Percentiles rank a stretch among this genome's conserved stretches.
Evolutionary conservation across 2,329 filamentous ascomycete species (phyloP).

Genomic region (Sclerotinia trifoliorum): DNA sequence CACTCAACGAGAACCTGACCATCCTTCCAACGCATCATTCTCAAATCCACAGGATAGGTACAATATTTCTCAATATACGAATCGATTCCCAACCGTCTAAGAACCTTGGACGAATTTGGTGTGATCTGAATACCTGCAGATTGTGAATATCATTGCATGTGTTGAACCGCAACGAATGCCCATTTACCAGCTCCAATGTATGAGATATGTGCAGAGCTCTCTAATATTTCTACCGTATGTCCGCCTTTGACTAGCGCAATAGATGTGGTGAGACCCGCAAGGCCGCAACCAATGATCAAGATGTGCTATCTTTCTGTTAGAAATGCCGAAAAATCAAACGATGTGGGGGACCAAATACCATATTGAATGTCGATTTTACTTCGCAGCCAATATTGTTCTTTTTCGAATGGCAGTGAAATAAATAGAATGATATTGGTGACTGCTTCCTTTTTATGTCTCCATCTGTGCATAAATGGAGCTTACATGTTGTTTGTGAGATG

Average conservation of each 20-base stretch:
- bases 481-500: neutral
- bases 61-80: constrained; percentile 28
- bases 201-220: neutral
- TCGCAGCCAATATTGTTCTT: neutral
- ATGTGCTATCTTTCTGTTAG: constrained; percentile 25
- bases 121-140: constrained; percentile 3
- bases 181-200: constrained; percentile 10
- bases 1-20: constrained; percentile 27
- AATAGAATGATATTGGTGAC: neutral
- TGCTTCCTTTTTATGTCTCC: neutral
- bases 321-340: neutral
- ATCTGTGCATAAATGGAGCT: neutral
- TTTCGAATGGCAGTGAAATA: neutral
- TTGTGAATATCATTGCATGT: neutral
- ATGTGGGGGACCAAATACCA: neutral
- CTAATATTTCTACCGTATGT: constrained; percentile 21
- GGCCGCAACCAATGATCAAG: constrained; percentile 29
- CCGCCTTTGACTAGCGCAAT: constrained; percentile 27
- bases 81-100: neutral
- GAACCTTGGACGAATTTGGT: neutral
- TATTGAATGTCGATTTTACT: neutral
- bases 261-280: constrained; percentile 28
- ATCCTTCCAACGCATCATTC: constrained; percentile 30
- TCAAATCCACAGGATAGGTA: constrained; percentile 26
- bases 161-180: neutral